Conservation (phyloP, 2,329 filamentous ascomycete genomes). For the Exserohilum rostratum region DNA sequence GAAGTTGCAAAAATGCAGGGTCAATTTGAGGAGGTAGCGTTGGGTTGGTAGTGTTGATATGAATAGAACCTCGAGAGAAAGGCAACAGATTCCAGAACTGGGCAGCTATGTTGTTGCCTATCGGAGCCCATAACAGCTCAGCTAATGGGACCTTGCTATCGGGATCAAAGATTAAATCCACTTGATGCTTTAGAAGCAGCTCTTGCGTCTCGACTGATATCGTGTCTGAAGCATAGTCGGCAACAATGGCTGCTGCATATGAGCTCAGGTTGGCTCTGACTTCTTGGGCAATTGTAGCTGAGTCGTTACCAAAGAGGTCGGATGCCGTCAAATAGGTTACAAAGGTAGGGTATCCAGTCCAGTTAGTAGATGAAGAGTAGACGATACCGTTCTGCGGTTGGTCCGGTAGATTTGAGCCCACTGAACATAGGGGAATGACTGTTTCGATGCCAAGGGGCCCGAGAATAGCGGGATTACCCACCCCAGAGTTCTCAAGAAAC, state of each 20-base stretch:
- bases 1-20: slow-evolving; percentile 52
- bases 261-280: slow-evolving; percentile 33
- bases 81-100: slow-evolving; percentile 50
- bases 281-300: slow-evolving; percentile 28
- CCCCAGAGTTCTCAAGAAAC: slow-evolving; percentile 46
- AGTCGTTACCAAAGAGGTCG: slow-evolving; percentile 43
- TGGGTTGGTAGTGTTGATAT: slow-evolving; percentile 40
- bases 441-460: slow-evolving; percentile 26
- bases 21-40: slow-evolving; percentile 48
- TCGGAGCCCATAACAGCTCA: slow-evolving; percentile 54
- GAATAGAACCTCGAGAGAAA: slow-evolving; percentile 45
- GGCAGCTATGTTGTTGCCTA: slow-evolving; percentile 38
- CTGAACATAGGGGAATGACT: slow-evolving; percentile 27
- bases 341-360: slow-evolving; percentile 48
- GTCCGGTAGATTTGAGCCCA: slow-evolving; percentile 47
- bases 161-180: slow-evolving; percentile 55
- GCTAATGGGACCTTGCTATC: slow-evolving; percentile 52
- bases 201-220: slow-evolving; percentile 45
- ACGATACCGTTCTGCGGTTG: slow-evolving; percentile 37
- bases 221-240: slow-evolving; percentile 23
- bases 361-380: slow-evolving; percentile 39
- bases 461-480: slow-evolving; percentile 43
- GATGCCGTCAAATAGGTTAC: slow-evolving; percentile 44
- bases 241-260: slow-evolving; percentile 35
- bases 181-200: slow-evolving; percentile 53